Evolutionary conservation across 306 rosid species (phyloP), one percentile per base, ranked within the genome.

Genomic region (Pyrus bretschneideri): DNA sequence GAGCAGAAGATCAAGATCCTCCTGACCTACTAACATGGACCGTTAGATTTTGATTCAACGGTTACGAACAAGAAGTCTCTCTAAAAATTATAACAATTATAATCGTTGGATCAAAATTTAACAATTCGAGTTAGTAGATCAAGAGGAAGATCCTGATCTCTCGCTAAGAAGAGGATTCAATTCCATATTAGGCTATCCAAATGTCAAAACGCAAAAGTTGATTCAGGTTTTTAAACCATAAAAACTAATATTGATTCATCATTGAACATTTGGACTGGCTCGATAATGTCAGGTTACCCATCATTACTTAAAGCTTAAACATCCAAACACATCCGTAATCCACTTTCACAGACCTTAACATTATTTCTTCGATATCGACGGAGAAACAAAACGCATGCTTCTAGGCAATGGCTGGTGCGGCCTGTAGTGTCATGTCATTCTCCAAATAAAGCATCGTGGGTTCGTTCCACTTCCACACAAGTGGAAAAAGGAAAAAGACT

Each of bases 61-160:
- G 4, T 3, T 30, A 30, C 4, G 3, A 30, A 30, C 2, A 30
- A 4, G 4, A 4, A 0, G 2, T 3, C 0, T 4, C 31, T 30
- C 4, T 30, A 30, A 30, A 30, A 30, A 0, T 30, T 30, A 3
- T 30, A 30, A 30, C 4, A 30, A 30, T 30, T 30, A 4, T 30
- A 30, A 30, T 0, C 31, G 31, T 30, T 30, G 4, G 4, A 30
- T 30, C 31, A 30, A 30, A 30, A 30, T 30, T 4, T 3, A 30
- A 30, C 31, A 3, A 4, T 4, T 4, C 4, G 4, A 3, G 4
- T 30, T 30, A 30, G 31, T 30, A 4, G 31, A 4, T 30, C 31
- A 30, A 3, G 31, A 30, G 31, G 4, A 30, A 25, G 27, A 1
- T 25, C 27, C 1, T 25, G 27, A 25, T 25, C 27, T 25, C 27